These are phyloP conservation scores for Clavispora fructus DNA, from an alignment of 805 yeast genomes.

Conservation along the genomic window DNA sequence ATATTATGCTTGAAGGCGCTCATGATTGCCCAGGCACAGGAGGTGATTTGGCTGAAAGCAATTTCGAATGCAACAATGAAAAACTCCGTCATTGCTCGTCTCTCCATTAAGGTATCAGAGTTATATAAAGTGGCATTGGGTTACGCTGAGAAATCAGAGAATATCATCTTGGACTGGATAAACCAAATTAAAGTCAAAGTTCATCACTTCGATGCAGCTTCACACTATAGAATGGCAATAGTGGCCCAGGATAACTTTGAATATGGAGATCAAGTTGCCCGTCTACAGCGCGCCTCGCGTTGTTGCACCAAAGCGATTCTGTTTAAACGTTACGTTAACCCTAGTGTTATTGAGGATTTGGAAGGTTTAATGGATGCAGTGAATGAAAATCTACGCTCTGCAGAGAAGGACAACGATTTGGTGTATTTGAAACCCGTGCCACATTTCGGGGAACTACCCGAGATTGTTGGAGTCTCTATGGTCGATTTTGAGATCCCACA, in stretches of 20 bases:
- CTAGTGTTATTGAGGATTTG: conserved; percentile 46
- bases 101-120: conserved; percentile 59
- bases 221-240: conserved; percentile 58
- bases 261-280: conserved; percentile 70
- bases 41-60: conserved; percentile 77
- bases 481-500: conserved; percentile 44
- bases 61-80: conserved; percentile 40
- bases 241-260: conserved; percentile 42
- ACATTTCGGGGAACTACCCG: conserved; percentile 27
- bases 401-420: conserved; percentile 78
- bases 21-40: conserved; percentile 83
- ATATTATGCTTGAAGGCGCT: conserved; percentile 46
- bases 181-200: conserved; percentile 55
- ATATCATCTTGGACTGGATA: conserved; percentile 56
- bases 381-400: conserved; percentile 39
- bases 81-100: conserved; percentile 55
- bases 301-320: conserved; percentile 34
- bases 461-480: conserved; percentile 47
- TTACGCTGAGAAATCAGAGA: conserved; percentile 38
- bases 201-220: conserved; percentile 65
- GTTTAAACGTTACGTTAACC: conserved; percentile 37
- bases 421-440: conserved; percentile 71
- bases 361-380: conserved; percentile 45
- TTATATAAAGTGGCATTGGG: conserved; percentile 46
- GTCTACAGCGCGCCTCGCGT: conserved; percentile 40